Evolutionary conservation across 805 yeast genomes (phyloP).

Genomic region (Dipodascus albidus): DNA sequence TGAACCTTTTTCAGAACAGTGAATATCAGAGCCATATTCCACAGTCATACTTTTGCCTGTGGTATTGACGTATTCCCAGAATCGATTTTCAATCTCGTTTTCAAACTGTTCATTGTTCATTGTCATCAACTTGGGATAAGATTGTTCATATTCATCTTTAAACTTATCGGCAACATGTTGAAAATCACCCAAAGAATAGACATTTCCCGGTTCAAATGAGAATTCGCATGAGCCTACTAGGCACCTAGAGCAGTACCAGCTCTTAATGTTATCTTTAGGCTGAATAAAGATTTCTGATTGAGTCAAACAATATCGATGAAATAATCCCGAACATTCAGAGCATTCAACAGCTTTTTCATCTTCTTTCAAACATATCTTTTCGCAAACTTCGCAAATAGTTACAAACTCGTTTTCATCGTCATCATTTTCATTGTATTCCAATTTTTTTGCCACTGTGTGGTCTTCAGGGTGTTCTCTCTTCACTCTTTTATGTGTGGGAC

Average conservation of each 20-base stretch:
- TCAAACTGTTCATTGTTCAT: slow-evolving; percentile 10
- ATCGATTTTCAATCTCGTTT: slow-evolving; percentile 20
- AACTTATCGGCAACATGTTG: slow-evolving; percentile 42
- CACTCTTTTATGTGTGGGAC: slow-evolving; percentile 1
- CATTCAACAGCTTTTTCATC: slow-evolving; percentile 31
- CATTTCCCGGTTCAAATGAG: slow-evolving; percentile 65
- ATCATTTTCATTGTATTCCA: slow-evolving; percentile 1
- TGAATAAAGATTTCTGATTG: background rate
- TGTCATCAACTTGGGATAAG: background rate
- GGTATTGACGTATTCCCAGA: slow-evolving; percentile 27
- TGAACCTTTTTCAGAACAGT: slow-evolving; percentile 27
- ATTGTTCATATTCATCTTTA: slow-evolving; percentile 26
- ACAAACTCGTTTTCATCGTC: slow-evolving; percentile 3
- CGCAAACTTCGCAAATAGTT: slow-evolving; percentile 19
- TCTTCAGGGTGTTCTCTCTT: background rate
- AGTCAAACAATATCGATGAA: slow-evolving; percentile 46
- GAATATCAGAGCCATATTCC: slow-evolving; percentile 31
- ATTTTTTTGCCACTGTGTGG: background rate
- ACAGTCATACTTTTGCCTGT: slow-evolving; percentile 23
- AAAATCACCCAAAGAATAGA: slow-evolving; percentile 51
- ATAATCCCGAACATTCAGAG: slow-evolving; percentile 62
- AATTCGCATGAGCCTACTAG: slow-evolving; percentile 80
- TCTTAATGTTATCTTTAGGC: slow-evolving; percentile 21
- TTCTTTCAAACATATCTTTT: slow-evolving; percentile 1
- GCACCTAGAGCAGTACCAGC: slow-evolving; percentile 79